A percentile compares a stretch with the other conserved stretches of the same genome.
Conservation (phyloP, 805 yeast genomes). For the Starmerella gropengiesseri region DNA sequence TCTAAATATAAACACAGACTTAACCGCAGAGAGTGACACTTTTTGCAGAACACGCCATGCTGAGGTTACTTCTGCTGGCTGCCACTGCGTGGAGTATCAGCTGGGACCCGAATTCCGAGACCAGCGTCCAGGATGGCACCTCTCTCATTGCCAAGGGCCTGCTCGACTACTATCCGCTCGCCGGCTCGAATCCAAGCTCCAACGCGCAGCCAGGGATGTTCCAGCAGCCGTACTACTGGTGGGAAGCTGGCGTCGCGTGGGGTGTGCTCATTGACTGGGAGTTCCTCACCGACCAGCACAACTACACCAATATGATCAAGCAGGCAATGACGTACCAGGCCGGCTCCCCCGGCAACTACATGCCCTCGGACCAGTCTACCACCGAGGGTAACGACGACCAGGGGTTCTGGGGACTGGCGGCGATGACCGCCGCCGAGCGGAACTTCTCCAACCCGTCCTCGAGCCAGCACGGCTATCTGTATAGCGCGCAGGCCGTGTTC, state of each 20-base stretch:
- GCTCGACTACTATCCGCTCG: slow-evolving; percentile 55
- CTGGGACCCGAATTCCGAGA: slow-evolving; percentile 9
- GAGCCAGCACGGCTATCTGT: slow-evolving; percentile 58
- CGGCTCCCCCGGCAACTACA: slow-evolving; percentile 53
- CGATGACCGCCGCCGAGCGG: slow-evolving; percentile 72
- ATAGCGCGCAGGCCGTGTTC: slow-evolving; percentile 72
- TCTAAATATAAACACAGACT: slow-evolving; percentile 3
- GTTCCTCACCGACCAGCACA: slow-evolving; percentile 55
- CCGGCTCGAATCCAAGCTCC: slow-evolving; percentile 26
- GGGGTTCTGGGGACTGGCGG: slow-evolving; percentile 86
- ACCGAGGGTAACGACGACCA: slow-evolving; percentile 93
- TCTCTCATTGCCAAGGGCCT: slow-evolving; percentile 56
- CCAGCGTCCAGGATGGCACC: slow-evolving; percentile 38
- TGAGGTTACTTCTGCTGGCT: background rate
- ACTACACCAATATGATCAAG: slow-evolving; percentile 47
- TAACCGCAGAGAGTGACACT: too few relatives aligned
- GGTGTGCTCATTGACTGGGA: slow-evolving; percentile 63
- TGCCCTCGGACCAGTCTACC: slow-evolving; percentile 70
- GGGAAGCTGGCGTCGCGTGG: slow-evolving; percentile 80
- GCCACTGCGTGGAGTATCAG: background rate
- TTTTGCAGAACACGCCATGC: background rate
- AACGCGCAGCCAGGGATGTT: slow-evolving; percentile 62
- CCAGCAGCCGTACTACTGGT: slow-evolving; percentile 71
- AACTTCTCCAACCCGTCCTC: slow-evolving; percentile 62
- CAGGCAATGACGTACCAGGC: slow-evolving; percentile 56